A percentile compares a stretch with the other conserved stretches of the same genome.
Conservation (phyloP, 1,139 yeast species). For the Hyphopichia wangnamkhiaoensis region DNA sequence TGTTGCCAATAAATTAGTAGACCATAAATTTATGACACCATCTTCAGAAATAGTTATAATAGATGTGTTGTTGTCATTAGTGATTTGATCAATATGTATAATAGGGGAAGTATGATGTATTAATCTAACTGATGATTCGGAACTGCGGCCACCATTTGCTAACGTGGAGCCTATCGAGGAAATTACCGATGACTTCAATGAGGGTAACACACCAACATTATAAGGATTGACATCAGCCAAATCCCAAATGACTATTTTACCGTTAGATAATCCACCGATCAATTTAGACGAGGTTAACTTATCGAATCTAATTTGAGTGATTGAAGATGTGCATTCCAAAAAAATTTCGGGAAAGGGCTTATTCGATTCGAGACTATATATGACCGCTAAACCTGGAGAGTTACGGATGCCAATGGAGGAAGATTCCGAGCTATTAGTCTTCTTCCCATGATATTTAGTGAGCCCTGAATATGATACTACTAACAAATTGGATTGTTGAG, state of each 20-base stretch:
- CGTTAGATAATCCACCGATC: constrained; percentile 40
- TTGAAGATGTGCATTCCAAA: constrained; percentile 41
- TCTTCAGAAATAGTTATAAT: constrained; percentile 34
- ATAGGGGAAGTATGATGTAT: constrained; percentile 8
- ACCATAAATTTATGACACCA: constrained; percentile 43
- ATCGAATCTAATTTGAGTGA: constrained; percentile 46
- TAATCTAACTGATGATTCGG: neutral
- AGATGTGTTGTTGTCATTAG: constrained; percentile 25
- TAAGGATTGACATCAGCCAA: constrained; percentile 12
- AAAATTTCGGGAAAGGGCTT: constrained; percentile 47
- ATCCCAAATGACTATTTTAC: constrained; percentile 44
- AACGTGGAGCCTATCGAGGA: constrained; percentile 6
- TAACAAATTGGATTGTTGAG: constrained; percentile 28
- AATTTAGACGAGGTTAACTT: constrained; percentile 27
- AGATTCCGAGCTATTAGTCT: neutral
- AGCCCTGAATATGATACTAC: constrained; percentile 25
- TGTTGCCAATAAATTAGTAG: constrained; percentile 35
- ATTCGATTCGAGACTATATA: constrained; percentile 22
- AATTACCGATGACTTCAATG: constrained; percentile 4
- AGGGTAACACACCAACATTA: constrained; percentile 1
- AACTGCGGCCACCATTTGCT: neutral
- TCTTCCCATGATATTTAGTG: neutral
- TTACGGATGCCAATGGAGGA: constrained; percentile 8
- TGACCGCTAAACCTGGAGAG: constrained; percentile 40
- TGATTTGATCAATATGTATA: constrained; percentile 11